Evolutionary conservation across 805 yeast species (phyloP).

Genomic region (Blastobotrys terrestris): DNA sequence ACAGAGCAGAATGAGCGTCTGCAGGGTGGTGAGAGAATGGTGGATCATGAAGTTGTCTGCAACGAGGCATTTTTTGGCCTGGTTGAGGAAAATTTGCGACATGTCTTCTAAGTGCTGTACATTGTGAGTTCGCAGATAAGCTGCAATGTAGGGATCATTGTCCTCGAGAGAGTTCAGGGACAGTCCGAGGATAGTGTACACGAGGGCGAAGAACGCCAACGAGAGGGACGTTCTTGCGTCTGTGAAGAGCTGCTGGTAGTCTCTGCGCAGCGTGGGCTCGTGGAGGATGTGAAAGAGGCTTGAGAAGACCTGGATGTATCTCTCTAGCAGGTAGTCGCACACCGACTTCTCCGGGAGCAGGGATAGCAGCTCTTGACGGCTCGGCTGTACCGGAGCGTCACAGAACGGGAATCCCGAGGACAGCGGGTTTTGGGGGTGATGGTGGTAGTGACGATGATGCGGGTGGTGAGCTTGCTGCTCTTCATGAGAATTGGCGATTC

Average conservation of each 20-base stretch:
- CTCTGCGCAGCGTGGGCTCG: slow-evolving; percentile 1
- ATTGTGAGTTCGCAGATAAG: neutral
- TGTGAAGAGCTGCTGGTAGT: neutral
- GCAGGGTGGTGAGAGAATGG: slow-evolving; percentile 8
- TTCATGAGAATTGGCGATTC: neutral
- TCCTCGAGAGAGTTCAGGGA: slow-evolving; percentile 5
- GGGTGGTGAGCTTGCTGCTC: too few species aligned
- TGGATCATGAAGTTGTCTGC: slow-evolving; percentile 10
- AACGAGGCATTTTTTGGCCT: slow-evolving; percentile 7
- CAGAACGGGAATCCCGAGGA: neutral
- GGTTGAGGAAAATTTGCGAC: neutral
- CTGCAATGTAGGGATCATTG: neutral
- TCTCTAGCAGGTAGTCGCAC: slow-evolving; percentile 7
- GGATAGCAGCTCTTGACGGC: neutral
- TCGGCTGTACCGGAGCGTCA: neutral
- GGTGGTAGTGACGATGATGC: too few species aligned
- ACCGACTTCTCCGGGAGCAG: slow-evolving; percentile 6
- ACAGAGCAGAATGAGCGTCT: slow-evolving; percentile 7
- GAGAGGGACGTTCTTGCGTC: neutral
- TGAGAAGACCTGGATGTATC: slow-evolving; percentile 4
- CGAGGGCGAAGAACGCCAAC: slow-evolving; percentile 1
- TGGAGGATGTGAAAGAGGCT: slow-evolving; percentile 7
- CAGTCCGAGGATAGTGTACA: slow-evolving; percentile 4
- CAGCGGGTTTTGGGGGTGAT: neutral
- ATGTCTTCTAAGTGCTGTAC: neutral